These are phyloP conservation scores for Vicia villosa DNA, from an alignment of 306 rosid species.

Conservation along the genomic window DNA sequence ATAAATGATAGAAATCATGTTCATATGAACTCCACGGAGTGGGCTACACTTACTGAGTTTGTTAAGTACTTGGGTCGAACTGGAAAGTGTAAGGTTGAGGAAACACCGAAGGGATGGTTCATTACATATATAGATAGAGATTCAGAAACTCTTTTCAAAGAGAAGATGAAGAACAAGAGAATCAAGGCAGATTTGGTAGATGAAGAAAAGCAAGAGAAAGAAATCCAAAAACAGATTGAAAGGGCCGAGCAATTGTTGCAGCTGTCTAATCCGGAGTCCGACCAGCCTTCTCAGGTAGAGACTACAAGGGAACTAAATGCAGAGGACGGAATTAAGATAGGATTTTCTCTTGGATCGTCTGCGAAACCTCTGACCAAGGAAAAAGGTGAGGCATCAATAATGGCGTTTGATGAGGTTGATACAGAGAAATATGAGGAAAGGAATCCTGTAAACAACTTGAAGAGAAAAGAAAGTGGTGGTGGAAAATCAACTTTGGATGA, in stretches of 20 bases:
- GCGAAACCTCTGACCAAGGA: conserved; percentile 51
- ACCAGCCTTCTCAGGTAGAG: conserved; percentile 45
- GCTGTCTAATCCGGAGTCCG: conserved; percentile 41
- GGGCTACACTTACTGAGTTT: too few relatives aligned
- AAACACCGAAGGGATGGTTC: too few relatives aligned
- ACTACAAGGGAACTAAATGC: conserved; percentile 52
- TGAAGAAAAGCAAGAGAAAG: conserved; percentile 89
- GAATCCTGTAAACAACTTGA: conserved; percentile 39
- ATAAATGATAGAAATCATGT: too few relatives aligned
- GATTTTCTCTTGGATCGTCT: conserved; percentile 65
- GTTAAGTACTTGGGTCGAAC: too few relatives aligned
- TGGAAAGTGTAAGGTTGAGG: too few relatives aligned
- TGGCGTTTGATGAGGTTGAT: conserved; percentile 67
- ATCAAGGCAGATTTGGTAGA: conserved; percentile 67
- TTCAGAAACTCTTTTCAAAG: too few relatives aligned
- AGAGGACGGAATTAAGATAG: conserved; percentile 70
- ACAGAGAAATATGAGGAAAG: conserved; percentile 43
- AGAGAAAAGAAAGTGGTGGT: conserved; percentile 46
- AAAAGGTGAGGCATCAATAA: conserved; percentile 46
- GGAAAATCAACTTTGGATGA: conserved; percentile 70
- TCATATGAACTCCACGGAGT: too few relatives aligned
- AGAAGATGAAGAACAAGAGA: conserved; percentile 78
- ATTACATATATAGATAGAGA: too few relatives aligned
- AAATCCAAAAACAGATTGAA: conserved; percentile 80
- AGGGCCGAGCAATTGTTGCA: conserved; percentile 54